Percentiles rank a stretch among this genome's conserved stretches.
Conservation (phyloP, 2,329 filamentous ascomycete species). For the Amphichorda felina region DNA sequence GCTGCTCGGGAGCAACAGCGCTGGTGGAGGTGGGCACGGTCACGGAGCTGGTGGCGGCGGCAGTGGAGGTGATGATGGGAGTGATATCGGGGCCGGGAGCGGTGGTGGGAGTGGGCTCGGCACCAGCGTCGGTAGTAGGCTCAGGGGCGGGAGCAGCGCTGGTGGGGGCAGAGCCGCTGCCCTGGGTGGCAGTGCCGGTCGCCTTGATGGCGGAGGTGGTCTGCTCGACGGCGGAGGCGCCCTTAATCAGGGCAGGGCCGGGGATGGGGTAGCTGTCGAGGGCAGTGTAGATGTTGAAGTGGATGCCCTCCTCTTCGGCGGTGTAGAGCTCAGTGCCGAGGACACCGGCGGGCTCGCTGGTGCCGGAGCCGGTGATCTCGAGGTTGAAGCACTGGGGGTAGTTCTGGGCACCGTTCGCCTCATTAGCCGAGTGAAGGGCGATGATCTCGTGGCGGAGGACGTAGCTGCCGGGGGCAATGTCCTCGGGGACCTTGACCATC, state of each 20-base stretch:
- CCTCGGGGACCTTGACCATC: conserved; percentile 16
- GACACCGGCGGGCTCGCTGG: conserved; percentile 15
- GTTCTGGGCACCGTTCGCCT: conserved; percentile 31
- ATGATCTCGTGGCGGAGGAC: conserved; percentile 38
- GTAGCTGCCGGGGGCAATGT: conserved; percentile 23
- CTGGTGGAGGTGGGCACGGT: neutral
- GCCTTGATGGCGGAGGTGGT: conserved; percentile 1
- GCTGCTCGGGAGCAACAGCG: neutral
- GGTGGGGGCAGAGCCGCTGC: conserved; percentile 4
- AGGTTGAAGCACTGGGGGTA: conserved; percentile 38
- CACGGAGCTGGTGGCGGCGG: neutral
- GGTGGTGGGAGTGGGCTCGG: neutral
- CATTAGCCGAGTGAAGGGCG: conserved; percentile 27
- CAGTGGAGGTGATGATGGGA: neutral
- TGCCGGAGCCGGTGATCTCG: conserved; percentile 25
- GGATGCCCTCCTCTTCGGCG: conserved; percentile 13
- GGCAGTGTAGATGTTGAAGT: conserved; percentile 13
- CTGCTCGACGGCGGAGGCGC: conserved; percentile 1
- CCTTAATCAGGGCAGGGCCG: conserved; percentile 7
- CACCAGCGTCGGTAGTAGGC: conserved; percentile 1
- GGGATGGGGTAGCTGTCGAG: conserved; percentile 9
- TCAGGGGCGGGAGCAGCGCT: conserved; percentile 1
- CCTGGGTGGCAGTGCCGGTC: conserved; percentile 3
- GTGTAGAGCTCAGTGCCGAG: conserved; percentile 14
- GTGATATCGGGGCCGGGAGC: neutral